phyloP scores from a whole-genome alignment of 441 rosid species.

The Euphorbia corollata region DNA sequence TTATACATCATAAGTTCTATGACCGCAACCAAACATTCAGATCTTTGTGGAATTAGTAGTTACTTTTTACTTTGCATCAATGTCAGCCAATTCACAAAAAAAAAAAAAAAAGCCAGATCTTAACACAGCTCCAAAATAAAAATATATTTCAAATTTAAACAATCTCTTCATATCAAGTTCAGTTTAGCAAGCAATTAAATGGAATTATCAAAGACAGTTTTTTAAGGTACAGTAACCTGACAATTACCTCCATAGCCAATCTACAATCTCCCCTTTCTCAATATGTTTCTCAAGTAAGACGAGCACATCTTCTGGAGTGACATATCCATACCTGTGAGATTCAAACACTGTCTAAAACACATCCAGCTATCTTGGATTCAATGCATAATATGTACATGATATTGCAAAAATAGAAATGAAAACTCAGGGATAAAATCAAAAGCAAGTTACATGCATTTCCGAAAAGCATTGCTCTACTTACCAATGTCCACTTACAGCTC shows the following conservation, averaged over 20 bases:
- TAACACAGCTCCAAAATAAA: not conserved
- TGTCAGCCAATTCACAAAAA: not conserved
- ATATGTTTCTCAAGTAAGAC: conserved; percentile 71
- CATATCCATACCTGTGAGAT: conserved; percentile 81
- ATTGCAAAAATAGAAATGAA: conserved; percentile 4
- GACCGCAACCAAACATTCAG: not conserved
- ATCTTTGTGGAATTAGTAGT: not conserved
- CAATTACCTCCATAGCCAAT: conserved; percentile 78
- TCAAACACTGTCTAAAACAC: not conserved
- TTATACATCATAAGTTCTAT: too few species aligned
- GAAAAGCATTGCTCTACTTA: conserved; percentile 23
- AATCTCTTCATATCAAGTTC: not conserved
- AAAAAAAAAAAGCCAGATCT: not conserved
- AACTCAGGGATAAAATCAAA: conserved; percentile 10
- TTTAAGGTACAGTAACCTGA: not conserved
- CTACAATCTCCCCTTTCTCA: conserved; percentile 75
- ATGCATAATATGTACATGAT: not conserved
- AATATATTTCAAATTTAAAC: not conserved
- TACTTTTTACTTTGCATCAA: not conserved
- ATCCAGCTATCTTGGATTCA: not conserved
- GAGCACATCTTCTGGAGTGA: conserved; percentile 76
- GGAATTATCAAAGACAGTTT: not conserved
- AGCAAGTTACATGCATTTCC: not conserved
- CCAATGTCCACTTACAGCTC: conserved; percentile 80
- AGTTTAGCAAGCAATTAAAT: not conserved